These are phyloP conservation scores for Cucurbita pepo DNA, from an alignment of 306 rosid species.

Conservation along the genomic window DNA sequence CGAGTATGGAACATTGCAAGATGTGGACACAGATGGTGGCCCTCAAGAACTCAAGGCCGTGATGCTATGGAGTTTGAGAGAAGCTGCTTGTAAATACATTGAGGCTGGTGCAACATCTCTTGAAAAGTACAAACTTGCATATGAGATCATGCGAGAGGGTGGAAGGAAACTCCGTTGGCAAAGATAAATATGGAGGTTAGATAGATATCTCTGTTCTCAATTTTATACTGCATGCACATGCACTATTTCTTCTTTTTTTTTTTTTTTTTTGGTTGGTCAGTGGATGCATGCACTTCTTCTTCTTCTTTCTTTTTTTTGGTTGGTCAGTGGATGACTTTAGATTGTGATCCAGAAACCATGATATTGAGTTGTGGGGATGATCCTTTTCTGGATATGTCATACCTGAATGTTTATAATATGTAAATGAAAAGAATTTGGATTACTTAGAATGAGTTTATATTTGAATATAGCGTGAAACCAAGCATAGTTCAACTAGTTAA, in stretches of 20 bases:
- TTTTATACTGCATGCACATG: slow-evolving; percentile 3
- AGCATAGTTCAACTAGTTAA: neutral
- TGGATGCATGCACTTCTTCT: neutral
- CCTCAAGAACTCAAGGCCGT: slow-evolving; percentile 57
- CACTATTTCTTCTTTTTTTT: neutral
- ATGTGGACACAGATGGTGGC: slow-evolving; percentile 46
- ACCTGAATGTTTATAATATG: neutral
- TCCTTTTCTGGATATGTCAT: neutral
- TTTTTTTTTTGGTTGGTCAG: neutral
- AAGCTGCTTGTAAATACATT: slow-evolving; percentile 73
- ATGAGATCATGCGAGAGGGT: slow-evolving; percentile 81
- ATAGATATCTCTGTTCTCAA: neutral
- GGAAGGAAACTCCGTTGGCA: slow-evolving; percentile 82
- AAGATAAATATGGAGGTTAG: slow-evolving; percentile 27
- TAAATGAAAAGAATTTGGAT: neutral
- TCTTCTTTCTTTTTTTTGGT: neutral
- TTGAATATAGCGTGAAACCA: neutral
- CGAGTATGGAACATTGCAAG: slow-evolving; percentile 63
- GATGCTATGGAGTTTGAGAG: slow-evolving; percentile 95
- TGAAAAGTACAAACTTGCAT: slow-evolving; percentile 81
- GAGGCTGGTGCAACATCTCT: slow-evolving; percentile 79
- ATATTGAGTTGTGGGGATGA: neutral
- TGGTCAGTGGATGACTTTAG: neutral
- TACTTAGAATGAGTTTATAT: neutral
- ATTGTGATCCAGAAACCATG: neutral